phyloP scores from a whole-genome alignment of 2,329 filamentous ascomycete species.

The Coniosporium tulheliwenetii region DNA sequence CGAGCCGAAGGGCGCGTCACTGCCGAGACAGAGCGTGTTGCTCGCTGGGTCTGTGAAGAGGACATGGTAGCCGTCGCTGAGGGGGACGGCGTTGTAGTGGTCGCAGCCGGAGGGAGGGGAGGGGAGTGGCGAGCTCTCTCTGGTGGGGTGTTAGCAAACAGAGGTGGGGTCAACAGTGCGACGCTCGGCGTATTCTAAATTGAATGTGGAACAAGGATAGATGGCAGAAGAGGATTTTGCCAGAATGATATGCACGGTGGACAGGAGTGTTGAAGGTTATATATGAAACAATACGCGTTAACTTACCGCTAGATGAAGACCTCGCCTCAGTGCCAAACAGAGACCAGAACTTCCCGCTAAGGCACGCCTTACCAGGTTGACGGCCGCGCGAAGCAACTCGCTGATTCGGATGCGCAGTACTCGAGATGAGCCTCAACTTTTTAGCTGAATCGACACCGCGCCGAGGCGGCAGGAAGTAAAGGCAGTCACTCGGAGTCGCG shows the following conservation, averaged over 20 bases:
- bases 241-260: too few relatives aligned
- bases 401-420: slow-evolving; percentile 31
- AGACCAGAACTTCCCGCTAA: too few relatives aligned
- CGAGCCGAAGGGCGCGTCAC: slow-evolving; percentile 41
- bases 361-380: background rate
- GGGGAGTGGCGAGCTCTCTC: too few relatives aligned
- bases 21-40: slow-evolving; percentile 42
- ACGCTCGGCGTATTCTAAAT: too few relatives aligned
- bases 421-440: slow-evolving; percentile 48
- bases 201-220: too few relatives aligned
- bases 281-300: too few relatives aligned
- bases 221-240: too few relatives aligned
- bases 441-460: slow-evolving; percentile 32
- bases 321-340: too few relatives aligned
- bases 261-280: too few relatives aligned
- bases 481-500: slow-evolving; percentile 35
- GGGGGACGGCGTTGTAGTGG: slow-evolving; percentile 46
- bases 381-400: slow-evolving; percentile 8
- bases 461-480: slow-evolving; percentile 45
- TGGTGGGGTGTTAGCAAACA: too few relatives aligned
- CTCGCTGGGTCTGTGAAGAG: slow-evolving; percentile 47
- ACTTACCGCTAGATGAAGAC: too few relatives aligned
- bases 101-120: slow-evolving; percentile 26
- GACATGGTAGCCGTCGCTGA: slow-evolving; percentile 50
- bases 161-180: too few relatives aligned